Base-by-base conservation (phyloP, 768 basidiomycete species). In the Auriscalpium vulgare region DNA sequence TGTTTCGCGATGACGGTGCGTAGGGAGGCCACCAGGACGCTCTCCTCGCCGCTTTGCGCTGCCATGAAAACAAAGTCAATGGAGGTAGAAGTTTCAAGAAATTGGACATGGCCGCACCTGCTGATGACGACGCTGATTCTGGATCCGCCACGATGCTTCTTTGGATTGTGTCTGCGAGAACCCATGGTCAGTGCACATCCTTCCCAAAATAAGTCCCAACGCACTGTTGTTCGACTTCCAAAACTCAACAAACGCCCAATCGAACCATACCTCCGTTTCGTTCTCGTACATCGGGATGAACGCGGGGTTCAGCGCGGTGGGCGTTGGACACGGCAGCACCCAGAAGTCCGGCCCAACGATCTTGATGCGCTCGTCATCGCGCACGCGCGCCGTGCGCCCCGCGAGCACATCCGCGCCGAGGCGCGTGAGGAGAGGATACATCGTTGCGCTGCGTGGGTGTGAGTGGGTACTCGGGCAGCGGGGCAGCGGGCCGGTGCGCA, bases 241-340 rank as follows among this genome's bases (percentile, higher is more conserved):
- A 69, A 97, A 99, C 70, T 99, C 97, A 7, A 97, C 84, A 71
- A 98, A 98, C 0, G 87, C 81, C 92, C 95, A 98, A 69, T 98
- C 95, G 66, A 98, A 90, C 97, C 97, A 98, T 40, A 97, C 78
- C 70, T 94, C 92, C 29, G 83, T 89, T 64, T 90, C 87, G 59
- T 83, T 83, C 51, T 70, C 66, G 37, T 62, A 63, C 50, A 75
- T 73, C 10, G 68, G 61, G 59, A 76, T 78, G 14, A 71, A 60
- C 4, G 53, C 53, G 57, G 68, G 72, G 46, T 64, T 68, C 50
- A 71, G 66, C 34, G 21, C 72, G 59, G 17, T 58, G 58, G 34
- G 63, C 14, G 68, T 64, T 29, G 83, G 78, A 58, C 78, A 79
- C 8, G 79, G 64, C 16, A 86, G 72, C 19, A 95, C 91, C 56